These are phyloP conservation scores for Phytophthora syringae DNA, from an alignment of 352 stramenopile genomes.

Conservation along the genomic window DNA sequence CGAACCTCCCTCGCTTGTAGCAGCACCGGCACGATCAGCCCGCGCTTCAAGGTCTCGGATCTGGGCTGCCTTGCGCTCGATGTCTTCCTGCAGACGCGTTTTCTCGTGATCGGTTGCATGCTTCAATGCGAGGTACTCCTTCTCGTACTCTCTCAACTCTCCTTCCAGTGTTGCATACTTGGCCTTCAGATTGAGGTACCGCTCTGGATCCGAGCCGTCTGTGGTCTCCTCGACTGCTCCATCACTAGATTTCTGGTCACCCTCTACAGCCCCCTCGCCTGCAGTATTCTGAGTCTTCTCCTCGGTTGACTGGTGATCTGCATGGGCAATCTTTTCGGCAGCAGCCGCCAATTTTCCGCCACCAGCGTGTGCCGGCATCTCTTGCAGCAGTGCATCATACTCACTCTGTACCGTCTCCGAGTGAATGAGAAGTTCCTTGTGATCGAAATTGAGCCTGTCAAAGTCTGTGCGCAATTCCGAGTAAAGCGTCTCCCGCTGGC, in stretches of 20 bases:
- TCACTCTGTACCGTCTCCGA: conserved; percentile 80
- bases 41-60: conserved; percentile 73
- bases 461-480: conserved; percentile 70
- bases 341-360: conserved; percentile 51
- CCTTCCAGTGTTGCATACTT: conserved; percentile 64
- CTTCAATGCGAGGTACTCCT: conserved; percentile 69
- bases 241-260: conserved; percentile 25
- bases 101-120: conserved; percentile 65
- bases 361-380: conserved; percentile 48
- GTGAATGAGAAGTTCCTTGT: conserved; percentile 84
- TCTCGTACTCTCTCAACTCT: conserved; percentile 74
- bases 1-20: conserved; percentile 35
- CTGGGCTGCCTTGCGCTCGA: conserved; percentile 67
- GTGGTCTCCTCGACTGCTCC: conserved; percentile 17
- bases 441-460: conserved; percentile 81
- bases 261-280: conserved; percentile 24
- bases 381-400: conserved; percentile 65
- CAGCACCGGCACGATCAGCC: conserved; percentile 45
- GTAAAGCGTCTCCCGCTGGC: conserved; percentile 61
- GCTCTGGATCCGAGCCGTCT: conserved; percentile 39
- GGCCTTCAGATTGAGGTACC: conserved; percentile 47
- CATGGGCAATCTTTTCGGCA: conserved; percentile 43
- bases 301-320: conserved; percentile 26
- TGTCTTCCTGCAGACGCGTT: conserved; percentile 62
- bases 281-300: conserved; percentile 21